Evolutionary conservation across 2,329 filamentous ascomycete species (phyloP).

Genomic region (Penicillium sp.): DNA sequence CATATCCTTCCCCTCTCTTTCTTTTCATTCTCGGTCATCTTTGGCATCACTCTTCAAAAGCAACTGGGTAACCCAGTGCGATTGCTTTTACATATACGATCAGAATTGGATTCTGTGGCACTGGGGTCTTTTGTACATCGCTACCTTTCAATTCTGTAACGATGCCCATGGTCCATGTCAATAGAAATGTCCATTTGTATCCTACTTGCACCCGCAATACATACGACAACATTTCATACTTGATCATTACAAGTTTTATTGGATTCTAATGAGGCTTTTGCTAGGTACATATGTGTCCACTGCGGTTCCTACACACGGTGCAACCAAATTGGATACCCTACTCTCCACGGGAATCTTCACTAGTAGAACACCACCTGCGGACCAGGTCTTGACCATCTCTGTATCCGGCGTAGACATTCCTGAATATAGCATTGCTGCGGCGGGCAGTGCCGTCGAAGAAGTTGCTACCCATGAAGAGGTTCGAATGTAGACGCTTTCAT

Average conservation of each 20-base stretch:
- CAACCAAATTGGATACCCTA: no score
- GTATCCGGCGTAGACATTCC: no score
- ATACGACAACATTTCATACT: neutral
- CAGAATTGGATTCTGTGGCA: neutral
- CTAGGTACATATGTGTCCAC: no score
- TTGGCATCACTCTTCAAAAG: neutral
- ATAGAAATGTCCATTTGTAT: neutral
- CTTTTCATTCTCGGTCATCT: neutral
- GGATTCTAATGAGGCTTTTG: neutral
- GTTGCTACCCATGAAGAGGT: no score
- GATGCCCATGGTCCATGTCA: neutral
- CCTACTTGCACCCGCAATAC: neutral
- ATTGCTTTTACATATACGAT: neutral
- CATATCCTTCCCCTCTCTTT: neutral
- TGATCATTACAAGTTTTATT: no score
- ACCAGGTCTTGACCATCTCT: no score
- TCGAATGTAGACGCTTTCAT: no score
- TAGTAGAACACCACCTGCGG: no score
- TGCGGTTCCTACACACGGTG: no score
- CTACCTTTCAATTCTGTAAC: neutral
- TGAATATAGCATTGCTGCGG: no score
- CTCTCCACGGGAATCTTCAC: no score
- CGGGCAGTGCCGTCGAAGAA: no score
- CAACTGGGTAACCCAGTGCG: neutral
- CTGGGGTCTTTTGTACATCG: neutral